Evolutionary conservation across 176 grass and related monocot genomes (phyloP), one percentile per base, ranked within the genome.

Genomic region (Echinochloa phyllopogon): DNA sequence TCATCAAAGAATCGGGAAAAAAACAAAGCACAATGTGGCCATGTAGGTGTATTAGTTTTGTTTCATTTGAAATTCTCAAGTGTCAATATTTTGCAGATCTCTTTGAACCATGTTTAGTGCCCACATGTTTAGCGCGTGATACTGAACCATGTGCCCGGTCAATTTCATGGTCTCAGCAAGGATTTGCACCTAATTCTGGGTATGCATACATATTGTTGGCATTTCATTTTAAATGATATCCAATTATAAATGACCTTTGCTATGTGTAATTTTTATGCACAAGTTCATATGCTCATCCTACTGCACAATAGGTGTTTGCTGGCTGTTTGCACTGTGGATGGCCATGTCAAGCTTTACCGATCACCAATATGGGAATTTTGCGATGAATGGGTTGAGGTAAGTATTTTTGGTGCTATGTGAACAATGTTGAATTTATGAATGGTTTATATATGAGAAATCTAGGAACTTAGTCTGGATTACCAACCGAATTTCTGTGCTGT

Each of bases 361-460:
- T 72, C 91, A 44, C 96, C 96, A 53, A 60, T 87, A 87, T 89
- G 60, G 87, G 95, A 93, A 86, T 87, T 90, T 71, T 61, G 43
- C 85, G 89, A 90, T 91, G 91, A 93, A 79, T 98, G 95, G 92
- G 62, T 95, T 84, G 75, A 95, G 85, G 95, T 98, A 86, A 59
- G 71, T 38, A 63, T 56, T 50, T 57, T 77, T 12, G 24, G 15
- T 17, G 67, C 9, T 80, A 58, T 78, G 33, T 42, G 9, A 49
- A 40, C 36, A 45, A 48, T 39, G 13, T 85, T 76, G 23, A 78
- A 86, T 53, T 66, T 69, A 57, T 65, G 36, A 60, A 63, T 64
- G 37, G 8, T 82, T 81, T 58, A 63, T 65, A 56, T 66, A 20
- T 55, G 49, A 38, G 33, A 18, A 36, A 62, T 16, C 21, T 70